Base-by-base conservation (phyloP, 1,284 basidiomycete genomes). In the Marasmius sp. region DNA sequence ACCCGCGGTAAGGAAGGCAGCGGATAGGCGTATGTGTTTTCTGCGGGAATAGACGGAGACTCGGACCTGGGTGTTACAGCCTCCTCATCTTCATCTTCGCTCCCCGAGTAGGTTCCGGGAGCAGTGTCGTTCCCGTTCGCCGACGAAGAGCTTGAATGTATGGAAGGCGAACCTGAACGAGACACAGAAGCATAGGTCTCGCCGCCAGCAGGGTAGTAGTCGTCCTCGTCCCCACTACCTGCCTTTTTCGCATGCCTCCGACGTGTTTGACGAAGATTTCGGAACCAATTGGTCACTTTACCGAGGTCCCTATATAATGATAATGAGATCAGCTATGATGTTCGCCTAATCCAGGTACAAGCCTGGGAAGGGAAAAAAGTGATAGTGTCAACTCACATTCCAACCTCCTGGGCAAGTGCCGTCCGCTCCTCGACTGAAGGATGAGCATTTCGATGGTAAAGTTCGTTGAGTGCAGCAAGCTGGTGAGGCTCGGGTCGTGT, bases 251-350 rank as follows among this genome's bases (percentile, higher is more conserved):
- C 76, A 27, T 88, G 84, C 73, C 86, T 89, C 59, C 89, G 79
- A 38, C 88, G 81, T 9, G 88, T 90, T 75, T 91, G 89, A 49
- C 89, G 82, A 62, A 91, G 78, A 71, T 92, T 92, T 47, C 91
- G 81, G 80, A 92, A 92, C 91, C 90, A 92, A 72, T 92, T 92
- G n/a, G 89, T 91, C 55, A 92, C 89, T 75, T 90, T 91, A 68
- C 85, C 86, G 61, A 91, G 74, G 73, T 92, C 89, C 89, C 89
- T 91, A 68, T 64, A 61, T 65, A 67, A 61, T 60, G 55, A 66
- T 61, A 57, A 45, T 62, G 62, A 62, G 27, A 58, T 64, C 54
- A 48, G 59, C 59, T 34, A 53, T 61, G 22, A 60, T 55, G 52
- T 14, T 14, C 20, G 38, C 27, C 18, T 27, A 51, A 51, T 36